These are phyloP conservation scores for Shiraia sp. DNA, from an alignment of 2,329 filamentous ascomycete species.

Conservation along the genomic window DNA sequence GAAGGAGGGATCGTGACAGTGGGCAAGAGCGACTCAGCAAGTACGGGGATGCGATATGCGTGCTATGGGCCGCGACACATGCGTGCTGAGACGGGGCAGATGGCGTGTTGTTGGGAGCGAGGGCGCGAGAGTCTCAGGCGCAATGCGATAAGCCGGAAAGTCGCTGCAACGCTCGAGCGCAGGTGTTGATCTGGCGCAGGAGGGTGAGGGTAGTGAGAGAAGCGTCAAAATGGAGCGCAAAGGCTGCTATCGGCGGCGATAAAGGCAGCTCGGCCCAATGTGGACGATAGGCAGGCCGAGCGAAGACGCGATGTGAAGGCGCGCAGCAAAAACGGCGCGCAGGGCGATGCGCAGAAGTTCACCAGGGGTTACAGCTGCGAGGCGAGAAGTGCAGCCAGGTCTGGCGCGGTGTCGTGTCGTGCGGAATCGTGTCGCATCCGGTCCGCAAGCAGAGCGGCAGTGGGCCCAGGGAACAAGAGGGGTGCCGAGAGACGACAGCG, in stretches of 20 bases:
- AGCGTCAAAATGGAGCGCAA: too few relatives aligned
- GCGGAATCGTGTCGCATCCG: slow-evolving; percentile 41
- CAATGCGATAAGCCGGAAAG: too few relatives aligned
- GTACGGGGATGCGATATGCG: slow-evolving; percentile 2
- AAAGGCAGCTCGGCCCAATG: slow-evolving; percentile 15
- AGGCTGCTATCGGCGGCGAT: slow-evolving; percentile 12
- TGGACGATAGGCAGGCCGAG: slow-evolving; percentile 7
- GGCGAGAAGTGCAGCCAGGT: slow-evolving; percentile 18
- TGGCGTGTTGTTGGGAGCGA: too few relatives aligned
- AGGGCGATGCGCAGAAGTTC: slow-evolving; percentile 27
- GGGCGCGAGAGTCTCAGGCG: too few relatives aligned
- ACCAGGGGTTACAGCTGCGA: slow-evolving; percentile 15
- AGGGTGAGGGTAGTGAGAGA: too few relatives aligned
- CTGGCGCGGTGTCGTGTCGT: slow-evolving; percentile 30
- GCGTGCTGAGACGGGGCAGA: slow-evolving; percentile 14
- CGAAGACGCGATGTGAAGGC: background rate
- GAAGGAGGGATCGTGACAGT: slow-evolving; percentile 6
- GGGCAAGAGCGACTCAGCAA: slow-evolving; percentile 7
- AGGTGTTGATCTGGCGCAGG: too few relatives aligned
- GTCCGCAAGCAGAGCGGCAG: slow-evolving; percentile 32
- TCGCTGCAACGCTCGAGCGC: too few relatives aligned
- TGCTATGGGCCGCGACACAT: slow-evolving; percentile 16
- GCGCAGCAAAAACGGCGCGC: slow-evolving; percentile 11
- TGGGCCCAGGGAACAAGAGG: slow-evolving; percentile 16
- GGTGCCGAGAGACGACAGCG: slow-evolving; percentile 26